Conservation (phyloP, 2,329 filamentous ascomycete species). For the Sporothrix mexicana region DNA sequence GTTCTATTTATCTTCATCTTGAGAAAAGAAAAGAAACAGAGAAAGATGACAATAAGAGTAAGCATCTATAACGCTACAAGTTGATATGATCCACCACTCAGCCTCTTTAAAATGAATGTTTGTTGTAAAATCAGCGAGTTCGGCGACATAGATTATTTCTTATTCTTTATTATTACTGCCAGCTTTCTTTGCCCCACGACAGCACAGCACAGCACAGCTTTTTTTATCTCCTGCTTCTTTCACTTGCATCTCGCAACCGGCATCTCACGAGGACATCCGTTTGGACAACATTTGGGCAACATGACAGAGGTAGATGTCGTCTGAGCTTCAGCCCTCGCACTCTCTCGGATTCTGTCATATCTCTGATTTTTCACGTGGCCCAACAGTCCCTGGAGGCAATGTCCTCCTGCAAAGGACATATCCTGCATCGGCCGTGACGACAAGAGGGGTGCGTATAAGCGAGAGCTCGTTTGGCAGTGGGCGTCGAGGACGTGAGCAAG, state of each 20-base stretch:
- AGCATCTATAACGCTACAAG: too few species aligned
- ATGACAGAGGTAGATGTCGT: neutral
- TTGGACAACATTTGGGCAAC: constrained; percentile 21
- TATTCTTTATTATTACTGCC: neutral
- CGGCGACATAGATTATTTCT: neutral
- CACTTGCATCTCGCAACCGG: neutral
- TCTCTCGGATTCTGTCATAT: constrained; percentile 4
- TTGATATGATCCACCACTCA: neutral
- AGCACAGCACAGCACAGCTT: neutral
- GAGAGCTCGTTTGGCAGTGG: neutral
- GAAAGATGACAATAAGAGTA: too few species aligned
- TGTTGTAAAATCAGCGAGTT: neutral
- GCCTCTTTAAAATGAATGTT: neutral
- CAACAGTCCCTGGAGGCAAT: neutral
- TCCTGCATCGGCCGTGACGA: constrained; percentile 16
- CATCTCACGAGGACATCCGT: constrained; percentile 12
- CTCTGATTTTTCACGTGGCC: neutral
- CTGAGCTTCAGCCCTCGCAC: neutral
- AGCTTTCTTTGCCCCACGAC: neutral
- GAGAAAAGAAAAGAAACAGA: too few species aligned
- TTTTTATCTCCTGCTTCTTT: neutral
- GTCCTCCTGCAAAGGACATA: neutral
- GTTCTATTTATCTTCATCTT: constrained; percentile 27
- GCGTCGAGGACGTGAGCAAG: neutral
- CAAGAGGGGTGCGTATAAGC: constrained; percentile 3